These are phyloP conservation scores for Amaranthus tricolor DNA, from an alignment of 179 eudicot species.

Conservation along the genomic window DNA sequence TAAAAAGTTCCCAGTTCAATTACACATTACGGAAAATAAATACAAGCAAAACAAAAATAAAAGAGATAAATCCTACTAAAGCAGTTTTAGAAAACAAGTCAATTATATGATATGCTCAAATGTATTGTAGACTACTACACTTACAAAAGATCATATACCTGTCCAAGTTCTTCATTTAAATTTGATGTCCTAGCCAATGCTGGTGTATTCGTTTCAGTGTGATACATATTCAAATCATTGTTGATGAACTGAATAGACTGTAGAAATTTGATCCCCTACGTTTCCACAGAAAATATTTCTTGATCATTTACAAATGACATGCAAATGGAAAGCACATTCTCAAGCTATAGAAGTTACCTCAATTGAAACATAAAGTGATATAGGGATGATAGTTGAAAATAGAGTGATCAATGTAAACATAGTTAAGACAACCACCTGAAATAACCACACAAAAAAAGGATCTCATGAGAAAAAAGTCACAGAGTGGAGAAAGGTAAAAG, in stretches of 20 bases:
- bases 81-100: slow-evolving; percentile 7
- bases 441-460: slow-evolving; percentile 7
- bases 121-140: background rate
- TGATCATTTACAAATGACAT: background rate
- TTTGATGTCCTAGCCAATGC: slow-evolving; percentile 98
- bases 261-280: slow-evolving; percentile 86
- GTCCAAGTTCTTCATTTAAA: slow-evolving; percentile 99
- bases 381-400: slow-evolving; percentile 95
- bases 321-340: slow-evolving; percentile 4
- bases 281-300: slow-evolving; percentile 17
- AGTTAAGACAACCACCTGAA: slow-evolving; percentile 75
- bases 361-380: slow-evolving; percentile 96
- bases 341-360: slow-evolving; percentile 56
- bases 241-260: slow-evolving; percentile 92
- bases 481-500: slow-evolving; percentile 2
- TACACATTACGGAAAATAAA: background rate
- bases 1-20: slow-evolving; percentile 20
- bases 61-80: background rate
- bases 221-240: slow-evolving; percentile 92
- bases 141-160: slow-evolving; percentile 47
- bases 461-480: background rate
- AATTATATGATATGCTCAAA: background rate
- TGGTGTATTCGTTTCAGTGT: slow-evolving; percentile 81
- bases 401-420: slow-evolving; percentile 95
- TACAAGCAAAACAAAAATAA: background rate